phyloP scores from a whole-genome alignment of 1,139 yeast genomes.

The Pichia sp. region DNA sequence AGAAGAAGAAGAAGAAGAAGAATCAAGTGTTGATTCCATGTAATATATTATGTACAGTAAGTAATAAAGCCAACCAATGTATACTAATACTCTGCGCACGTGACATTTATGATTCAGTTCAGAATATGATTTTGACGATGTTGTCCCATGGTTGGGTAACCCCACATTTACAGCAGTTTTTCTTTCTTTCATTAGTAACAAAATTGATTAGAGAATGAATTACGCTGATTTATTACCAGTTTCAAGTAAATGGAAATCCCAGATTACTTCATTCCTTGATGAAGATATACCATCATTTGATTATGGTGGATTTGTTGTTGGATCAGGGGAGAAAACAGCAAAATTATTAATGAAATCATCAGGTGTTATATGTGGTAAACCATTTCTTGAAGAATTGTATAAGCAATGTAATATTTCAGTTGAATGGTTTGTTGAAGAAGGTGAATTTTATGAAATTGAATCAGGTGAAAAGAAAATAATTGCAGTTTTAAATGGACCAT shows the following conservation, averaged over 20 bases:
- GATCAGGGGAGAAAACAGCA: slow-evolving; percentile 62
- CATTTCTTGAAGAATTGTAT: slow-evolving; percentile 84
- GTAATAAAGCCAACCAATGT: too few relatives aligned
- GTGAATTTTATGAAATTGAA: slow-evolving; percentile 48
- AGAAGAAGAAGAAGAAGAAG: slow-evolving; percentile 3
- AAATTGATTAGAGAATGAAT: background rate
- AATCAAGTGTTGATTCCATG: slow-evolving; percentile 6
- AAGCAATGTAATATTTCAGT: slow-evolving; percentile 63
- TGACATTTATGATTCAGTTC: too few relatives aligned
- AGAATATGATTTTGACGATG: too few relatives aligned
- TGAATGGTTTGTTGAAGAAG: slow-evolving; percentile 71
- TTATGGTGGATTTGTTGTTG: slow-evolving; percentile 93
- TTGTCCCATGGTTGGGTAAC: too few relatives aligned
- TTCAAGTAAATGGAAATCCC: slow-evolving; percentile 72
- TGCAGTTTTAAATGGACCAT: slow-evolving; percentile 76
- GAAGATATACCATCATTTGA: slow-evolving; percentile 95
- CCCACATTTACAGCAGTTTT: too few relatives aligned
- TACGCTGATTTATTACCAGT: slow-evolving; percentile 53
- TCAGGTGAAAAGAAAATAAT: slow-evolving; percentile 55
- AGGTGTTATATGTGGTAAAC: slow-evolving; percentile 83
- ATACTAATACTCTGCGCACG: too few relatives aligned
- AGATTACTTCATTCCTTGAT: slow-evolving; percentile 63
- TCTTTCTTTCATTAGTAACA: too few relatives aligned
- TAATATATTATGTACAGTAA: background rate
- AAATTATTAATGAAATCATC: slow-evolving; percentile 72